Base-by-base conservation (phyloP, 805 yeast genomes). In the Debaryomyces tyrocola region DNA sequence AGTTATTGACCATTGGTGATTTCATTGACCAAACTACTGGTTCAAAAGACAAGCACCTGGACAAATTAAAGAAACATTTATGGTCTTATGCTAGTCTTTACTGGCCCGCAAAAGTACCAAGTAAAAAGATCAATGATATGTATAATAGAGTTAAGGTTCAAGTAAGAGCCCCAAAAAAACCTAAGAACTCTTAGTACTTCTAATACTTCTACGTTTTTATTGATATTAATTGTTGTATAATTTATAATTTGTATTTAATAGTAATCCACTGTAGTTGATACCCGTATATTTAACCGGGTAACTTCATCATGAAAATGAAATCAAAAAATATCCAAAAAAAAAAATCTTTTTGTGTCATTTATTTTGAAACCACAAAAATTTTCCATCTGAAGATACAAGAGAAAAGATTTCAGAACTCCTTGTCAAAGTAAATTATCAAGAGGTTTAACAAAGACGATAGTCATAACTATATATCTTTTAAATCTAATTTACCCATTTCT, bases 101-200 rank as follows among this genome's bases (percentile, higher is more conserved):
- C 69, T 90, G 97, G 97, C 97, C 97, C 2, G 87, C 83, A 3
- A 78, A 79, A 50, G 96, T 84, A n/a, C 81, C 86, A 36, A 84
- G 92, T 49, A 66, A 73, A 33, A 85, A 85, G 67, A 80, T 90
- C 51, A 75, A 77, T 58, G 83, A 80, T 27, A 90, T 90, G 96
- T 90, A 88, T 64, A 75, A 69, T 50, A 81, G 84, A 65, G 67
- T 84, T 48, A 77, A 74, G 51, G 47, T 48, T 12, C 55, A 52
- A 38, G 47, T 42, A 35, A 48, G 35, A 35, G 50, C 38, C 17
- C 43, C 39, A 33, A 43, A 43, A 40, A 44, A 48, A 24, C 20
- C 40, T 20, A 35, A 45, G 40, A 31, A 44, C 18, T 14, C 43
- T 20, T 24, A 44, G 18, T 41, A 4, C 4, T 35, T 35, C 10